A percentile compares a stretch with the other conserved stretches of the same genome.
These are phyloP conservation scores for Begonia peltatifolia DNA, from an alignment of 306 rosid species.

Conservation along the genomic window DNA sequence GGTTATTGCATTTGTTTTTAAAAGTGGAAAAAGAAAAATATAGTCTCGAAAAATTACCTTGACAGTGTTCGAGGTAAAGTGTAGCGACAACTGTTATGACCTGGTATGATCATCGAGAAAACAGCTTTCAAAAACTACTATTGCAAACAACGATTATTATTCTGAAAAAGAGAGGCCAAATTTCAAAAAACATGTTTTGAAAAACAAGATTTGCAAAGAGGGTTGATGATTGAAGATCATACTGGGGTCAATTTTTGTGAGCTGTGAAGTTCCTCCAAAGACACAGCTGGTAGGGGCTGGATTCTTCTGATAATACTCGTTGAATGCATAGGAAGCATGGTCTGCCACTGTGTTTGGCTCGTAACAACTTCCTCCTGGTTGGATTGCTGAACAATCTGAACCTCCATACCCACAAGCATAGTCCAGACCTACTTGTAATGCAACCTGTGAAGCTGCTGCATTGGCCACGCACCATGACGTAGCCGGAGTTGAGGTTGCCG, in stretches of 20 bases:
- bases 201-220: neutral
- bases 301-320: conserved; percentile 70
- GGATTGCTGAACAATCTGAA: conserved; percentile 65
- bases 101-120: conserved; percentile 27
- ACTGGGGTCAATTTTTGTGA: conserved; percentile 71
- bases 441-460: conserved; percentile 50
- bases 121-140: neutral
- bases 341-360: conserved; percentile 49
- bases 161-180: neutral
- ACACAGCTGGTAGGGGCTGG: conserved; percentile 68
- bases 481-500: conserved; percentile 13
- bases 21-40: conserved; percentile 5
- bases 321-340: conserved; percentile 93
- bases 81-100: conserved; percentile 51
- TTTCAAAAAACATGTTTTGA: conserved; percentile 7
- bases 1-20: conserved; percentile 1
- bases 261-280: conserved; percentile 68
- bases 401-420: conserved; percentile 90
- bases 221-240: conserved; percentile 18
- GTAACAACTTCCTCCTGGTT: conserved; percentile 58
- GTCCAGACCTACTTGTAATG: conserved; percentile 77
- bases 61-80: conserved; percentile 32
- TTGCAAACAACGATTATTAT: too few relatives aligned
- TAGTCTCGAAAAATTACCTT: conserved; percentile 19
- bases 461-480: conserved; percentile 73